Evolutionary conservation across 2,329 filamentous ascomycete genomes (phyloP), one percentile per base, ranked within the genome.

Genomic region (Fusarium miscanthi): DNA sequence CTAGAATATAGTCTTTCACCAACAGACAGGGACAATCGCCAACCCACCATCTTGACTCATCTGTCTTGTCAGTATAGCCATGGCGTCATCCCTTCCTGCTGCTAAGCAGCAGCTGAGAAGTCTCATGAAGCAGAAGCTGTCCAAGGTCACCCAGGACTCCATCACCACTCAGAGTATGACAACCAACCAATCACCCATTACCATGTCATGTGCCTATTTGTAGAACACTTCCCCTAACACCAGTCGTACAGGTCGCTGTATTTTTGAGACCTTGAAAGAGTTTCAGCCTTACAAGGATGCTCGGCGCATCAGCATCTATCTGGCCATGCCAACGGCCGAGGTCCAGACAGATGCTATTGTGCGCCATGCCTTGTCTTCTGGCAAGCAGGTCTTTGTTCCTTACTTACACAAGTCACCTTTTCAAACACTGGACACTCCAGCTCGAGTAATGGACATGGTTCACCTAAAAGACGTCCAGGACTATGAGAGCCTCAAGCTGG

Each of bases 371-470:
- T 85, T 99, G 31, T 82, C 84, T 11, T 82, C 86, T 7, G 94
- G 93, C 42, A 99, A 98, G 83, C 86, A 91, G 69, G 94, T 99
- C 64, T 98, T 94, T 81, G 91, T 99, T 52, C 96, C 96, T 1
- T 98, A 96, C 79, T 91, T 97, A 58, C 91, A 96, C 83, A 90
- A 87, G 76, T 85, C 85, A 35, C 84, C 84, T 8, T 77, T 86
- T 40, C 74, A 83, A n/a, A 79, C 79, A 8, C 79, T 84, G 66
- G 82, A 82, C 62, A 88, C 90, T 10, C 93, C 93, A 8, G 70
- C 83, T 3, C 84, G 88, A 21, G 88, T 96, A 59, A 99, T 99
- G 96, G 94, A 98, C 78, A 98, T 99, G 96, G 89, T 99, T 27
- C 90, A 90, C 70, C 85, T 99, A 43, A 84, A 87, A 63, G 91